phyloP scores from a whole-genome alignment of 176 grass and related monocot species.

The Bonia amplexicaulis region DNA sequence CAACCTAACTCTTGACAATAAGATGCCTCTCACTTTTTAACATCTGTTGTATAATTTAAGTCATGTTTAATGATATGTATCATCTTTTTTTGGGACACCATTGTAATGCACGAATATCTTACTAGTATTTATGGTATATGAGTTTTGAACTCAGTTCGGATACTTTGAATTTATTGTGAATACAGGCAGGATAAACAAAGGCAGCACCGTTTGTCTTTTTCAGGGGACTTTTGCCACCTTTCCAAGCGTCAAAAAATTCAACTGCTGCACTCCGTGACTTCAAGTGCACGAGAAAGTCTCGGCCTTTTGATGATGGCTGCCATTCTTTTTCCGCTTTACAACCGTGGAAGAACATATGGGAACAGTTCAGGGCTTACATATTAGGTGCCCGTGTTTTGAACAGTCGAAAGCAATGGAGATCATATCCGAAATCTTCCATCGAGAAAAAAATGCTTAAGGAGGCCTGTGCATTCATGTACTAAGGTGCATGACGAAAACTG shows the following conservation, averaged over 20 bases:
- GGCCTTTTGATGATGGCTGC: constrained; percentile 5
- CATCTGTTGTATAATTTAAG: too few species aligned
- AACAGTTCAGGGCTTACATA: not conserved
- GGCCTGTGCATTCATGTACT: not conserved
- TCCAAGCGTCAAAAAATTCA: constrained; percentile 11
- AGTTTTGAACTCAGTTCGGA: too few species aligned
- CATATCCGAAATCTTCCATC: not conserved
- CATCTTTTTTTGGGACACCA: too few species aligned
- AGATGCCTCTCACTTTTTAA: too few species aligned
- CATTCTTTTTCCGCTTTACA: constrained; percentile 3
- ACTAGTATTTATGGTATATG: too few species aligned
- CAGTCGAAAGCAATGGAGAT: not conserved
- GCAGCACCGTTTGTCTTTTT: constrained; percentile 32
- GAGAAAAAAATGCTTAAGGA: not conserved
- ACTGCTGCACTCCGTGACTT: constrained; percentile 14
- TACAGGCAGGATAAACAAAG: not conserved
- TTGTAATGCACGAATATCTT: too few species aligned
- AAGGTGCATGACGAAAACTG: not conserved
- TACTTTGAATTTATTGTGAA: too few species aligned
- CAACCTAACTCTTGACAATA: too few species aligned
- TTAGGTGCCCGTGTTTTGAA: not conserved
- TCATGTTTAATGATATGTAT: too few species aligned
- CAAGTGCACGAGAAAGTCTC: constrained; percentile 29
- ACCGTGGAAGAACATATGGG: not conserved
- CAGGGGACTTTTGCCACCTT: constrained; percentile 10